Evolutionary conservation across 1,284 basidiomycete species (phyloP), one percentile per base, ranked within the genome.

Genomic region (Sparassis latifolia): DNA sequence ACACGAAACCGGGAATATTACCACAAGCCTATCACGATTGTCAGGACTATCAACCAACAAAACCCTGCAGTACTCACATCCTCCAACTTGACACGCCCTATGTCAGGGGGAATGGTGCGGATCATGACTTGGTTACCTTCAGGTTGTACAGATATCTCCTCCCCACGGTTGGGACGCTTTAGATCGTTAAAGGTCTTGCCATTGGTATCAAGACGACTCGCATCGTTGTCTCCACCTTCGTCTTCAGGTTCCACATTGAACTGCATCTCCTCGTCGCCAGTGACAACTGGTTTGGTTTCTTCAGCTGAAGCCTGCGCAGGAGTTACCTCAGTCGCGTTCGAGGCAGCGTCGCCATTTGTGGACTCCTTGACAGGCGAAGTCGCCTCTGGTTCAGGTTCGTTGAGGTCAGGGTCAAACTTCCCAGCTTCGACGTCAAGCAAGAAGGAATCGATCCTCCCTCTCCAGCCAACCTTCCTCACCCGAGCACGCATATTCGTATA

Each of bases 101-200:
- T 92, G 56, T 91, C 89, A 30, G 93, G 92, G 40, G 92, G 90
- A 55, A 97, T 92, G 20, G 90, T 93, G 57, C 93, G 85, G 62
- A 97, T 92, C 80, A 96, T 92, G 45, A 97, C 84, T 65, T 95
- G 91, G 61, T 90, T 89, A 10, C 87, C 84, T 58, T 90, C 84
- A 29, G 90, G 82, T 39, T 78, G 75, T 27, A 90, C 82, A 56
- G 86, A 80, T 49, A 92, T 71, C 62, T 90, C 87, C 61, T 89
- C 86, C n/a, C 78, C 82, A 33, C 80, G 77, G 55, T 74, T 78
- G 43, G 56, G 68, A 41, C 75, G 75, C 59, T 67, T 78, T 51
- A 69, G 68, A 48, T 78, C 75, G 53, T 65, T 66, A 6, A 64
- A 61, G 37, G 63, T 59, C 62, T 80, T 85, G 45, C 82, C 84